Percentiles rank a stretch among this genome's conserved stretches.
Conservation (phyloP, 2,329 filamentous ascomycete species). For the Botrytis sinoallii region DNA sequence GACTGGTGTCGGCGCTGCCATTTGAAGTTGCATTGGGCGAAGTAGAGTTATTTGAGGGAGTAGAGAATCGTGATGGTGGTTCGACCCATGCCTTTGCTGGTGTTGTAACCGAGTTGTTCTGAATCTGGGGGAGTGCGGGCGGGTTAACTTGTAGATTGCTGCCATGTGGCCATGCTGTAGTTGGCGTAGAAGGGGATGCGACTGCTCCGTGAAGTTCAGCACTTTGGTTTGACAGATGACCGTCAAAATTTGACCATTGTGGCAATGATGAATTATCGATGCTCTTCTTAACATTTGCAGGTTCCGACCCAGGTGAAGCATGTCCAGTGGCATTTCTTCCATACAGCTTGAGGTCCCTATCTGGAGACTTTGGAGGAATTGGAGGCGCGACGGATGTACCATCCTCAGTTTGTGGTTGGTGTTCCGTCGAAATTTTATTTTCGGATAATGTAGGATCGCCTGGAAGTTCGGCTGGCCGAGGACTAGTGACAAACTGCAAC, state of each 20-base stretch:
- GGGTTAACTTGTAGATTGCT: not conserved
- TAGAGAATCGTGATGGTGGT: not conserved
- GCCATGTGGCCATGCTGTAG: not conserved
- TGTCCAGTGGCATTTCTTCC: not conserved
- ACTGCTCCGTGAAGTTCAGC: not conserved
- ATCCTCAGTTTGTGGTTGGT: not conserved
- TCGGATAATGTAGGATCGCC: not conserved
- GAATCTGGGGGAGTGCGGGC: not conserved
- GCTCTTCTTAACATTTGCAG: not conserved
- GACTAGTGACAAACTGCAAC: not conserved
- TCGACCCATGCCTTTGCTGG: not conserved
- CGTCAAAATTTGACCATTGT: not conserved
- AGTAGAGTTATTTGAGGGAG: not conserved
- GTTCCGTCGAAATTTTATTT: not conserved
- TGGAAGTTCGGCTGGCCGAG: not conserved
- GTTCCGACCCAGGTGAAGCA: not conserved
- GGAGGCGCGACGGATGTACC: not conserved
- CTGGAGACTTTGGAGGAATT: not conserved
- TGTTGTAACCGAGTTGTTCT: not conserved
- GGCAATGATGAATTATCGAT: not conserved
- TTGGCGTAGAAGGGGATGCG: not conserved
- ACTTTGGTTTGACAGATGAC: not conserved
- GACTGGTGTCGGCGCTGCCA: not conserved
- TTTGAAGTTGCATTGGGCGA: not conserved
- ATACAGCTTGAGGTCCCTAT: not conserved